Percentiles rank a stretch among this genome's conserved stretches.
phyloP scores from a whole-genome alignment of 805 yeast genomes.

The Yueomyces sinensis region DNA sequence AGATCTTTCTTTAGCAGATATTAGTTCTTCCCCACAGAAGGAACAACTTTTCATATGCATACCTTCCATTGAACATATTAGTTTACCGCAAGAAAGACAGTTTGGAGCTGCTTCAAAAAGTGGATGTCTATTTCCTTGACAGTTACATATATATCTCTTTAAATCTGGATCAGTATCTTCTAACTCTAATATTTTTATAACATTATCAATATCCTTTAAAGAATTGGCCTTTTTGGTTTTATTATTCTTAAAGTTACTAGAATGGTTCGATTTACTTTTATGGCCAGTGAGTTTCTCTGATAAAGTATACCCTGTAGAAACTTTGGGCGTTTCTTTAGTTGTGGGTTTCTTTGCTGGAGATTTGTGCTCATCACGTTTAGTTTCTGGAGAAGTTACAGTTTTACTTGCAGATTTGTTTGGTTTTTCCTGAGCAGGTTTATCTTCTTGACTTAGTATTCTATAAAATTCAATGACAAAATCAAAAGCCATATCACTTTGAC shows the following conservation, averaged over 20 bases:
- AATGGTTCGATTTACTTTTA: neutral
- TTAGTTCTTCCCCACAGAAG: slow-evolving; percentile 57
- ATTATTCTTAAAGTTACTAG: neutral
- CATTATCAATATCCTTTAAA: slow-evolving; percentile 53
- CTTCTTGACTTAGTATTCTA: slow-evolving; percentile 6
- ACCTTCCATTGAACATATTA: slow-evolving; percentile 84
- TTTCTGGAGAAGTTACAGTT: neutral
- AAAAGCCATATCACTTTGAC: slow-evolving; percentile 20
- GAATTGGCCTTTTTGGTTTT: slow-evolving; percentile 32
- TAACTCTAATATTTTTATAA: slow-evolving; percentile 40
- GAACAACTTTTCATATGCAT: slow-evolving; percentile 65
- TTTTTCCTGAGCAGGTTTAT: neutral
- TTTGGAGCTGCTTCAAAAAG: slow-evolving; percentile 84
- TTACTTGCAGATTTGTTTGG: neutral
- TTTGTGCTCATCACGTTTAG: neutral
- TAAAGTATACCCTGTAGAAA: neutral
- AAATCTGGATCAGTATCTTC: slow-evolving; percentile 10
- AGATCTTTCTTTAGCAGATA: slow-evolving; percentile 46
- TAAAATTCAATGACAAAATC: slow-evolving; percentile 21
- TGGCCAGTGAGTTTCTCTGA: neutral
- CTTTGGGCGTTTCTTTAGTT: neutral
- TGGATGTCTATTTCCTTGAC: slow-evolving; percentile 84
- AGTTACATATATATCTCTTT: slow-evolving; percentile 40
- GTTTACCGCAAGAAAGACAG: slow-evolving; percentile 87
- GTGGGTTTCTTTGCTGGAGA: neutral